Evolutionary conservation across 2,329 filamentous ascomycete species (phyloP).

Genomic region (Dothistroma septosporum): DNA sequence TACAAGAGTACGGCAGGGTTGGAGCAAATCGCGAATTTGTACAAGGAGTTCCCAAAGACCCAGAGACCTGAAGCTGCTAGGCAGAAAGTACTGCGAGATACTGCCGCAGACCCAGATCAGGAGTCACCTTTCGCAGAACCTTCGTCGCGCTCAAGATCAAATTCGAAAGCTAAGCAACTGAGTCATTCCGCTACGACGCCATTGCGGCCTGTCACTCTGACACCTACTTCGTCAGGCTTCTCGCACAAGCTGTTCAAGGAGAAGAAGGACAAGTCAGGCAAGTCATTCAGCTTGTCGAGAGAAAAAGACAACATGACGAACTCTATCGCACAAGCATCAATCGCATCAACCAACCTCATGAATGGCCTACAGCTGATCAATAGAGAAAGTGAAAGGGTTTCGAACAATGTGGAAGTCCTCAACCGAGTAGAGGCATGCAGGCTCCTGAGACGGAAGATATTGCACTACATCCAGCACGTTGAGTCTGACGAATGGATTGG

Average conservation of each 20-base stretch:
- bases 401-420: slow-evolving; percentile 71
- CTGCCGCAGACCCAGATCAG: slow-evolving; percentile 59
- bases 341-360: slow-evolving; percentile 83
- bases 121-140: slow-evolving; percentile 26
- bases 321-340: slow-evolving; percentile 82
- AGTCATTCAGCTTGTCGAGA: slow-evolving; percentile 74
- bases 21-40: slow-evolving; percentile 72
- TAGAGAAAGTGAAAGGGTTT: slow-evolving; percentile 80
- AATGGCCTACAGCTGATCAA: slow-evolving; percentile 89
- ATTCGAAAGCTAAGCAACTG: slow-evolving; percentile 12
- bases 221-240: slow-evolving; percentile 29
- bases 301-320: slow-evolving; percentile 85
- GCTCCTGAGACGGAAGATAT: slow-evolving; percentile 71
- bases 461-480: slow-evolving; percentile 89
- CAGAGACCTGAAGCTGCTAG: slow-evolving; percentile 66
- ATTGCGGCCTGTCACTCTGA: slow-evolving; percentile 32
- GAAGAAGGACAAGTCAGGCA: slow-evolving; percentile 51
- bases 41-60: slow-evolving; percentile 61
- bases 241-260: slow-evolving; percentile 32
- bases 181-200: slow-evolving; percentile 13
- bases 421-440: slow-evolving; percentile 84
- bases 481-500: slow-evolving; percentile 90
- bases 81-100: slow-evolving; percentile 79
- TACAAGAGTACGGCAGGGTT: slow-evolving; percentile 80
- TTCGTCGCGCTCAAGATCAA: slow-evolving; percentile 14